Evolutionary conservation across 805 yeast species (phyloP).

Genomic region (Candida arabinofermentans): DNA sequence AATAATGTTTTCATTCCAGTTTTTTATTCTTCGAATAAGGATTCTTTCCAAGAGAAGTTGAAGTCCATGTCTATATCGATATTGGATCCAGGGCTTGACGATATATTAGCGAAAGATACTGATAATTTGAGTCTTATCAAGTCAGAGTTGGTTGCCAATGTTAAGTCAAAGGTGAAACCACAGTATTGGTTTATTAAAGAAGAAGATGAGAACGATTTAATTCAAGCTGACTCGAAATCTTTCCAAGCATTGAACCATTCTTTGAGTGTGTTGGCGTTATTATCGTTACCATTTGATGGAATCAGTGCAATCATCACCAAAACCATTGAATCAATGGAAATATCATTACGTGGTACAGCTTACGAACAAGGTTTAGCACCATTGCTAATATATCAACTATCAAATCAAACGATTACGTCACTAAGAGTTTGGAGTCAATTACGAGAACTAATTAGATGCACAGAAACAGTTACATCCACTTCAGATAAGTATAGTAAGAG

Average conservation of each 20-base stretch:
- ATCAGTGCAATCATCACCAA: conserved; percentile 38
- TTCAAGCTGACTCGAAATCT: conserved; percentile 17
- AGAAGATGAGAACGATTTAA: conserved; percentile 14
- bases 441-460: conserved; percentile 28
- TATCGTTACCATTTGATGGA: conserved; percentile 31
- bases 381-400: conserved; percentile 50
- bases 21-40: conserved; percentile 48
- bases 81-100: conserved; percentile 12
- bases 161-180: conserved; percentile 19
- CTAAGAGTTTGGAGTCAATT: conserved; percentile 44
- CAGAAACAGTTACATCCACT: conserved; percentile 19
- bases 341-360: conserved; percentile 52
- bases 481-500: conserved; percentile 11
- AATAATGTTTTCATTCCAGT: conserved; percentile 82
- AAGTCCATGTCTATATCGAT: conserved; percentile 4
- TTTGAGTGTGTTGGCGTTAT: conserved; percentile 16
- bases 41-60: conserved; percentile 17
- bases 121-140: conserved; percentile 14
- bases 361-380: conserved; percentile 28
- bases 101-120: conserved; percentile 3
- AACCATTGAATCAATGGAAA: conserved; percentile 62
- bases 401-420: conserved; percentile 57
- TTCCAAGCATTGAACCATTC: conserved; percentile 24
- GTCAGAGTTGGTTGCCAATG: conserved; percentile 18
- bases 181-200: conserved; percentile 28